phyloP scores from a whole-genome alignment of 176 grass and related monocot species.

The Phoenix dactylifera region DNA sequence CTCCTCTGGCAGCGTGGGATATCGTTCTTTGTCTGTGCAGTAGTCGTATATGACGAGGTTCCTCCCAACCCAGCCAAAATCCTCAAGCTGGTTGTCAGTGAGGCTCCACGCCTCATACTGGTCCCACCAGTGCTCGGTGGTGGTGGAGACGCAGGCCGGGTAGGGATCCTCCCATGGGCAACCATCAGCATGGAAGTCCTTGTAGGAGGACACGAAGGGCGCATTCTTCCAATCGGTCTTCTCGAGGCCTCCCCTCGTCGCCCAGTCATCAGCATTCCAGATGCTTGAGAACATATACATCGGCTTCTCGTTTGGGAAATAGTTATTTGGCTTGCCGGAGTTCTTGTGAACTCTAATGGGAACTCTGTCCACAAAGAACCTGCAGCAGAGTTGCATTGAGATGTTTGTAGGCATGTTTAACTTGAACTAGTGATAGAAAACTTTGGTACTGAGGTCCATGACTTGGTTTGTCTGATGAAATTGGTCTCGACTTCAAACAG shows the following conservation, averaged over 20 bases:
- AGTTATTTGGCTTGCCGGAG: slow-evolving; percentile 44
- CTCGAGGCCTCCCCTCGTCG: slow-evolving; percentile 77
- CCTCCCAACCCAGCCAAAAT: slow-evolving; percentile 47
- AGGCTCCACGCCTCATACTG: slow-evolving; percentile 74
- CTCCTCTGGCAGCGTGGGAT: slow-evolving; percentile 46
- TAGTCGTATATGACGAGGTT: slow-evolving; percentile 96
- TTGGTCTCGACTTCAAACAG: too few species aligned
- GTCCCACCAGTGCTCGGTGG: slow-evolving; percentile 72
- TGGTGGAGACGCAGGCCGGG: slow-evolving; percentile 40
- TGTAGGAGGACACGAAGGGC: slow-evolving; percentile 89
- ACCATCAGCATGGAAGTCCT: slow-evolving; percentile 69
- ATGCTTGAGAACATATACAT: slow-evolving; percentile 99
- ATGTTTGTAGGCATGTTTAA: too few species aligned
- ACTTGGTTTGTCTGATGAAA: too few species aligned
- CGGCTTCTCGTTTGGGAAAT: slow-evolving; percentile 69
- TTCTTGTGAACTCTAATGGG: slow-evolving; percentile 74
- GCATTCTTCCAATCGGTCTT: slow-evolving; percentile 83
- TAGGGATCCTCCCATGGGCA: slow-evolving; percentile 49
- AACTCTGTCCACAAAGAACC: slow-evolving; percentile 93
- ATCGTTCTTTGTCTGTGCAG: slow-evolving; percentile 68
- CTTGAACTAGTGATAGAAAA: too few species aligned
- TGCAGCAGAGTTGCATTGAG: slow-evolving; percentile 7
- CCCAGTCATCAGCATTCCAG: slow-evolving; percentile 99
- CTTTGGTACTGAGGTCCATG: too few species aligned
- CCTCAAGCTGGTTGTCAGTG: slow-evolving; percentile 41